Evolutionary conservation across 345 rosid species (phyloP), one percentile per base, ranked within the genome.

Genomic region (Garcia nutans): DNA sequence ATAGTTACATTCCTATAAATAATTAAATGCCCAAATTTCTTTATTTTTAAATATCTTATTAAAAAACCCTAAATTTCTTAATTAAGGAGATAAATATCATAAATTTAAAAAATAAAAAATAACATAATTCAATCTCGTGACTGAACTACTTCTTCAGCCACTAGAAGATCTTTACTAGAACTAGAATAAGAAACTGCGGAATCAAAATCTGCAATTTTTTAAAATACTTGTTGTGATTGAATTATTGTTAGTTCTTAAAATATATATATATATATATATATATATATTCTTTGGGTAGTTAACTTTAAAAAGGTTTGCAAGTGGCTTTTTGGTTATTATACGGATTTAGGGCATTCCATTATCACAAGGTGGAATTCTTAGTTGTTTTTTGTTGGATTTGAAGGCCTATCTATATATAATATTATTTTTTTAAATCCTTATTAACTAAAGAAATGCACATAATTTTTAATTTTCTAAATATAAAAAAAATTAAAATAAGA

Each of bases 341-440:
- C 22, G 2, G 31, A n/a, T 64, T 55, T 70, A 15, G 62, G 62
- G 44, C 24, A 60, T 2, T 42, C 54, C 56, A 71, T 70, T 15
- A 55, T 71, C 58, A 56, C 71, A 10, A 37, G 82, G 91, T 85
- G 87, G 91, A 86, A 84, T 62, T 84, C 89, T 84, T 85, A 77
- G 89, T 68, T 84, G 91, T 75, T 62, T 62, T 66, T 75, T 75
- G 66, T 50, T 64, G 79, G 78, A 69, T 42, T 71, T 31, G 70
- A 75, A 59, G 31, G 70, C 61, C 41, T 52, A 52, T n/a, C n/a
- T n/a, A n/a, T n/a, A n/a, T 52, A 12, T 52, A 52, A 37, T 37
- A 37, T 5, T 37, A 37, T 37, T 37, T 37, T 37, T 33, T 33
- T 37, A 3, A 3, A 37, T 37, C 41, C 41, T 37, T 37, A 37